phyloP scores from a whole-genome alignment of 306 rosid genomes.

The Trichosanthes truncata region DNA sequence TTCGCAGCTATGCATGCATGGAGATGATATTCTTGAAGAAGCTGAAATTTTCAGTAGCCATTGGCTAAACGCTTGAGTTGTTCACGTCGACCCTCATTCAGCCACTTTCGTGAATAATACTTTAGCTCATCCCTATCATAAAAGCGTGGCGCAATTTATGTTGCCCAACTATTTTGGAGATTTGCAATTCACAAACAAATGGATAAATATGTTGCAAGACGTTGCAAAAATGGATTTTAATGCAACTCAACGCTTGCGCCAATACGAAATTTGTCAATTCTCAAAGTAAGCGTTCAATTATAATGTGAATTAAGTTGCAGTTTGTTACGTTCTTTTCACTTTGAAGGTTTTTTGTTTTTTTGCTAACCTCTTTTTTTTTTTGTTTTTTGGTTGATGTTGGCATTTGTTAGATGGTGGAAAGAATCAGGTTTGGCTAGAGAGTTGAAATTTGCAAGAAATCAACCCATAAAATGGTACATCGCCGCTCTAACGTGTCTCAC shows the following conservation, averaged over 20 bases:
- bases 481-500: slow-evolving; percentile 34
- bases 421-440: slow-evolving; percentile 35
- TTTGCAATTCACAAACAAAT: slow-evolving; percentile 15
- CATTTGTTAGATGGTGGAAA: slow-evolving; percentile 47
- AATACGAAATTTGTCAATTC: slow-evolving; percentile 29
- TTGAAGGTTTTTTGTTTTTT: too few relatives aligned
- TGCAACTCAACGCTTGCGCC: slow-evolving; percentile 19
- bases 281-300: slow-evolving; percentile 19
- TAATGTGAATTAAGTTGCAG: too few relatives aligned
- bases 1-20: slow-evolving; percentile 19
- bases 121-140: slow-evolving; percentile 43
- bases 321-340: too few relatives aligned
- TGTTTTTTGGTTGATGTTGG: too few relatives aligned
- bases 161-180: slow-evolving; percentile 18
- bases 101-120: slow-evolving; percentile 11
- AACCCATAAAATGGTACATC: slow-evolving; percentile 54
- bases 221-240: slow-evolving; percentile 34
- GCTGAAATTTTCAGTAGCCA: slow-evolving; percentile 15
- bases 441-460: slow-evolving; percentile 37
- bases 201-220: slow-evolving; percentile 28
- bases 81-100: too few relatives aligned
- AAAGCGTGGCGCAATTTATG: slow-evolving; percentile 29
- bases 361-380: too few relatives aligned
- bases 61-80: background rate
- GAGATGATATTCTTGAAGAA: slow-evolving; percentile 22